Evolutionary conservation across 768 basidiomycete species (phyloP).

Genomic region (Paxillus ammoniavirescens): DNA sequence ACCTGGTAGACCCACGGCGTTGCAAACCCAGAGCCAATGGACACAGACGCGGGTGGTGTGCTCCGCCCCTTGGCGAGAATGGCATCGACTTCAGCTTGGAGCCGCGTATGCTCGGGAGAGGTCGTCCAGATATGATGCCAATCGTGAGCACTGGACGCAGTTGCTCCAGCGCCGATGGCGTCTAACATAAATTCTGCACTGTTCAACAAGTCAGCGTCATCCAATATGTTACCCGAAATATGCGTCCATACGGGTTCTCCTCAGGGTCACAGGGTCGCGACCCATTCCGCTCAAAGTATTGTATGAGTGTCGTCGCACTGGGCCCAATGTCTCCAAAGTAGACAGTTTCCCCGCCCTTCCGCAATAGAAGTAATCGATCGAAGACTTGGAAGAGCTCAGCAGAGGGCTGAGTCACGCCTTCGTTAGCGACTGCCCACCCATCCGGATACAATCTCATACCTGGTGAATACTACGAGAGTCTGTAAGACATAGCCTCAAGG

Average conservation of each 20-base stretch:
- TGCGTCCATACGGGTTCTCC: slow-evolving; percentile 60
- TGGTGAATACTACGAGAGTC: slow-evolving; percentile 40
- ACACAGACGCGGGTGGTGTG: slow-evolving; percentile 35
- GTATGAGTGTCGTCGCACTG: slow-evolving; percentile 58
- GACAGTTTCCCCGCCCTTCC: slow-evolving; percentile 70
- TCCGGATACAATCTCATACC: slow-evolving; percentile 3
- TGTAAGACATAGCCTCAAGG: neutral
- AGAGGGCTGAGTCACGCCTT: slow-evolving; percentile 51
- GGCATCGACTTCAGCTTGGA: slow-evolving; percentile 40
- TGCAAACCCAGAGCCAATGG: slow-evolving; percentile 46
- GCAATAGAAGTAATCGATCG: slow-evolving; percentile 73
- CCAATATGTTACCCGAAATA: slow-evolving; percentile 49
- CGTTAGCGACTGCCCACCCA: neutral
- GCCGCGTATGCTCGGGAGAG: slow-evolving; percentile 41
- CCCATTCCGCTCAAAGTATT: slow-evolving; percentile 77
- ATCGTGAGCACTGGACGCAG: slow-evolving; percentile 49
- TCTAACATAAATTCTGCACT: slow-evolving; percentile 68
- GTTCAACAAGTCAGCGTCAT: slow-evolving; percentile 39
- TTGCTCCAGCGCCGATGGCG: slow-evolving; percentile 73
- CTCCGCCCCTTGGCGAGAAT: slow-evolving; percentile 51
- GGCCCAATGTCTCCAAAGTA: slow-evolving; percentile 71
- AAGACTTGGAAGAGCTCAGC: slow-evolving; percentile 82
- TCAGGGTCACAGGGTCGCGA: slow-evolving; percentile 56
- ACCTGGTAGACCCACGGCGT: slow-evolving; percentile 54
- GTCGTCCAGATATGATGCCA: slow-evolving; percentile 65